These are phyloP conservation scores for Nakazawaea pomicola DNA, from an alignment of 805 yeast genomes.

Conservation along the genomic window DNA sequence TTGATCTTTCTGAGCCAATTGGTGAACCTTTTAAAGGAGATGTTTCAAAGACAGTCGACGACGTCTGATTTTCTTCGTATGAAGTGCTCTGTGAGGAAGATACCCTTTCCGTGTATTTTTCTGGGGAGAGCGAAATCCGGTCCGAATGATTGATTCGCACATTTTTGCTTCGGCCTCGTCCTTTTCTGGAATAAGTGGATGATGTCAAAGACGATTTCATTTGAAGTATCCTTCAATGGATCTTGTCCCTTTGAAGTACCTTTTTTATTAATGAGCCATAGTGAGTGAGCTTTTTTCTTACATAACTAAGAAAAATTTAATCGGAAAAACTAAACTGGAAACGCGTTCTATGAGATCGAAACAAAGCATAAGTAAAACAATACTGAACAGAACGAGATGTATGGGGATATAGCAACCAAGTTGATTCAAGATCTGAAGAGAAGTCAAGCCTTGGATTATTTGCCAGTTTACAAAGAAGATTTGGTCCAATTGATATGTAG, in stretches of 20 bases:
- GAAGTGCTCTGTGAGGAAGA: too few species aligned
- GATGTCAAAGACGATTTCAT: neutral
- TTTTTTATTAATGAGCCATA: too few species aligned
- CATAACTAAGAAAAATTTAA: too few species aligned
- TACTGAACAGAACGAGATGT: conserved; percentile 53
- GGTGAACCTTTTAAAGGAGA: neutral
- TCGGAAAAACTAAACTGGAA: too few species aligned
- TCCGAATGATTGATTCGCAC: neutral
- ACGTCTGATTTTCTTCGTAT: neutral
- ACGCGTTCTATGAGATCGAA: too few species aligned
- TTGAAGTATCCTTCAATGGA: too few species aligned
- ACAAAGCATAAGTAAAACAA: too few species aligned
- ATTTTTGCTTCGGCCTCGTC: neutral
- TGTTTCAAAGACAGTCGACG: neutral
- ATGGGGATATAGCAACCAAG: conserved; percentile 83
- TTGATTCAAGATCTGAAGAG: conserved; percentile 84
- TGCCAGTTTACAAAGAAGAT: conserved; percentile 72
- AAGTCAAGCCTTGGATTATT: conserved; percentile 53
- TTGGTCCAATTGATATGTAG: conserved; percentile 62
- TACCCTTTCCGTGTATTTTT: too few species aligned
- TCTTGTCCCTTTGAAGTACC: too few species aligned
- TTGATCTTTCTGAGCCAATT: neutral
- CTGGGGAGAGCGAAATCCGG: too few species aligned
- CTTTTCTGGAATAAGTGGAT: neutral
- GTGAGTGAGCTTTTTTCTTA: too few species aligned